Base-by-base conservation (phyloP, 2,329 filamentous ascomycete genomes). In the Colletotrichum zoysiae region DNA sequence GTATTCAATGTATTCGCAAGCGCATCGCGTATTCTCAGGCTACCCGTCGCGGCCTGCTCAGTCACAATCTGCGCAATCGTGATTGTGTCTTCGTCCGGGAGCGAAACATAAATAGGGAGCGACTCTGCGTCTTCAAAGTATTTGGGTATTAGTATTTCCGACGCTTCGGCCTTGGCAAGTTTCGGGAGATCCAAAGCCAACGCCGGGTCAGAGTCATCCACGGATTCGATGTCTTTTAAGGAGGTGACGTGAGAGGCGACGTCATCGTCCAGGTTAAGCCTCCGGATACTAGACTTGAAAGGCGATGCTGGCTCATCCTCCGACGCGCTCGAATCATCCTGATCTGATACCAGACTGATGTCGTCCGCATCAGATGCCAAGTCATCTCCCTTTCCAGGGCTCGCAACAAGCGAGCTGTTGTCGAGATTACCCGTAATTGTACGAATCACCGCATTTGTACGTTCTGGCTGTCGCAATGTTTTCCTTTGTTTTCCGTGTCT, bases 61-160 rank as follows among this genome's bases (percentile, higher is more conserved):
- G 90, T 91, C n/a, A 94, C 81, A 48, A 93, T 87, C 76, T 94
- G 92, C 0, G 91, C 91, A 35, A 92, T 85, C 63, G 89, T 88
- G 44, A 94, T 89, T 70, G 88, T 85, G 51, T 92, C 90, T 3
- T 89, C 86, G 66, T 91, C 89, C 1, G 84, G 81, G 20, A 86
- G 78, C 12, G 83, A 80, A 33, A 86, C 77, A 33, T 86, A 84
- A 12, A 85, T 75, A 42, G 80, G 79, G 1, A 85, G 79, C 12
- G 89, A 89, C 75, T 91, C 88, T 6, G 88, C 86, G 33, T 90
- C 88, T 1, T 86, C 85, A 75, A 91, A 90, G 75, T 89, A 88
- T 58, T 83, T 86, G 4, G 84, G 80, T 20, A 91, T 80, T 0
- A 89, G 79, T 12, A 87, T 77, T 56, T 89, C 87, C 9, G 84